Conservation (phyloP, 192 early-diverging fungal species). For the Pilaira anomala region DNA sequence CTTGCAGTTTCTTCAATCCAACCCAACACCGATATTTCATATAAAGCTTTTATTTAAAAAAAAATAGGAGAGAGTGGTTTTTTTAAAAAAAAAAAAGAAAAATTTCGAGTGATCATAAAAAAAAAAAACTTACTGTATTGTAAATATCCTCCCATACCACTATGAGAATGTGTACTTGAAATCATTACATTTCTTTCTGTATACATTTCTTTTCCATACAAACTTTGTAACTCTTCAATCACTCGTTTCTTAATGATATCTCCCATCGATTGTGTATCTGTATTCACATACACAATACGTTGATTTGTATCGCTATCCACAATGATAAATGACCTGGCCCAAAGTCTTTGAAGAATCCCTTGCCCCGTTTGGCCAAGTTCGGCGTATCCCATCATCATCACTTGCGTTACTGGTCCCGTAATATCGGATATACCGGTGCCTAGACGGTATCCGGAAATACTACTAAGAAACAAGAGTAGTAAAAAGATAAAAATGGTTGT, state of each 20-base stretch:
- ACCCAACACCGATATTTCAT: slow-evolving; percentile 28
- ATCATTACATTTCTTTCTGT: slow-evolving; percentile 27
- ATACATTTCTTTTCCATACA: slow-evolving; percentile 13
- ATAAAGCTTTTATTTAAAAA: slow-evolving; percentile 14
- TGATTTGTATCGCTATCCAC: slow-evolving; percentile 9
- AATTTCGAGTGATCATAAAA: background rate
- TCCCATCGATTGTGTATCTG: slow-evolving; percentile 33
- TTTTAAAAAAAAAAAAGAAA: background rate
- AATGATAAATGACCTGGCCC: slow-evolving; percentile 30
- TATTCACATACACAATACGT: slow-evolving; percentile 31
- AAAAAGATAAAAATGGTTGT: background rate
- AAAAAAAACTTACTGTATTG: slow-evolving; percentile 28
- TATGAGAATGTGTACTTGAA: slow-evolving; percentile 33
- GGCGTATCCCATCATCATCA: slow-evolving; percentile 39
- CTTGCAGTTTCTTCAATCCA: slow-evolving; percentile 28
- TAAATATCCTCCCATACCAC: slow-evolving; percentile 34
- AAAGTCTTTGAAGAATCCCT: slow-evolving; percentile 25
- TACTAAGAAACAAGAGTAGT: background rate
- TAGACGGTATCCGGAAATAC: background rate
- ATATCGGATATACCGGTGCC: slow-evolving; percentile 35
- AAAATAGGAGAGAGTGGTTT: background rate
- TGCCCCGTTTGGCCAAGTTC: slow-evolving; percentile 23
- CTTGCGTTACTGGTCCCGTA: slow-evolving; percentile 26
- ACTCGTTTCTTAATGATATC: slow-evolving; percentile 26
- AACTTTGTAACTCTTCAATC: background rate